Percentiles rank a stretch among this genome's conserved stretches.
phyloP scores from a whole-genome alignment of 2,329 filamentous ascomycete genomes.

The Phyllosticta citriasiana region DNA sequence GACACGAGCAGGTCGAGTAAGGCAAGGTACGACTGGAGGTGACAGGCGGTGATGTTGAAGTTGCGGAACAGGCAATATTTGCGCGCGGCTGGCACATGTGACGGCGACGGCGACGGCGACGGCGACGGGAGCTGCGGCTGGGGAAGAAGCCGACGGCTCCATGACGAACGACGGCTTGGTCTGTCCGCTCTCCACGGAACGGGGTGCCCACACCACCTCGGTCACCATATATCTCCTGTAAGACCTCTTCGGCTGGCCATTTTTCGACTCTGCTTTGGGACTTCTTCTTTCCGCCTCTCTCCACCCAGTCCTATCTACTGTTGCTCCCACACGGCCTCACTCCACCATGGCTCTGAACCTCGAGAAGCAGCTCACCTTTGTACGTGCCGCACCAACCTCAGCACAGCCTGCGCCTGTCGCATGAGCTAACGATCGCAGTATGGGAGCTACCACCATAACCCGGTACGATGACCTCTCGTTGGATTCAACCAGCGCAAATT shows the following conservation, averaged over 20 bases:
- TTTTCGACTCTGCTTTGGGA: background rate
- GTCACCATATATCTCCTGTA: background rate
- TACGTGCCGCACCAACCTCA: conserved; percentile 37
- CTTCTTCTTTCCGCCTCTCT: conserved; percentile 4
- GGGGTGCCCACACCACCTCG: background rate
- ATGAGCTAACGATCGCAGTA: conserved; percentile 45
- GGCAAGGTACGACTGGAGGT: background rate
- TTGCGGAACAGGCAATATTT: background rate
- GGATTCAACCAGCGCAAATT: conserved; percentile 13
- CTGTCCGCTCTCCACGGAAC: background rate
- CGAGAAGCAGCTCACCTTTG: conserved; percentile 73
- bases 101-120: too few relatives aligned
- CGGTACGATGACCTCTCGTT: conserved; percentile 33
- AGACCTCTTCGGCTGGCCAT: background rate
- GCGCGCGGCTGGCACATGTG: too few relatives aligned
- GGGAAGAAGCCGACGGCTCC: background rate
- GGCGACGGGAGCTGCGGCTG: background rate
- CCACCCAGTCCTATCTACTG: background rate
- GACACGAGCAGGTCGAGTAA: background rate
- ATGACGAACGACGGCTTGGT: background rate
- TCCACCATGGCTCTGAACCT: conserved; percentile 54
- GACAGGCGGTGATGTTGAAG: background rate
- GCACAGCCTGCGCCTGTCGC: background rate
- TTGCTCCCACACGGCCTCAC: background rate
- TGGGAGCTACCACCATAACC: conserved; percentile 72